Conservation (phyloP, 2,329 filamentous ascomycete species). For the Magnaporthales sp. region DNA sequence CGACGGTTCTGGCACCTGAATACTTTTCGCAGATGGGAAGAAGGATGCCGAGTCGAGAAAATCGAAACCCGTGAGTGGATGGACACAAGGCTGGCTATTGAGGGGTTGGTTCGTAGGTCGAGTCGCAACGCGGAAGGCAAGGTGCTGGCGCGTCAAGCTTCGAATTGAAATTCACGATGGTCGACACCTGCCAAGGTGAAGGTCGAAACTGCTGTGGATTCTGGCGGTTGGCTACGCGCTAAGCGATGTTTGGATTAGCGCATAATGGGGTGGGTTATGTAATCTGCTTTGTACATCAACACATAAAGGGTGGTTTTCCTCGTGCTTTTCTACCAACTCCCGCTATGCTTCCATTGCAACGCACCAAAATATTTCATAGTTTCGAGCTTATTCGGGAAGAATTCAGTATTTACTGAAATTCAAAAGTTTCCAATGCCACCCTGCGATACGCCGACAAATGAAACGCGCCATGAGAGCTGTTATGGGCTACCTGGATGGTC, state of each 20-base stretch:
- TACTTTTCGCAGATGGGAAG: neutral
- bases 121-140: neutral
- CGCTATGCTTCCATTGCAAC: neutral
- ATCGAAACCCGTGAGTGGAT: neutral
- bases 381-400: no score
- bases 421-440: no score
- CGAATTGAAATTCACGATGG: constrained; percentile 1
- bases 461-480: neutral
- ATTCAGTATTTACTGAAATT: no score
- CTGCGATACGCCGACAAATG: neutral
- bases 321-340: no score
- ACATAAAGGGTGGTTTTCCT: neutral
- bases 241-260: neutral
- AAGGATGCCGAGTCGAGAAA: neutral
- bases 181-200: neutral
- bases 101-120: neutral
- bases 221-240: neutral
- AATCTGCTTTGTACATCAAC: neutral
- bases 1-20: constrained; percentile 13
- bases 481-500: neutral
- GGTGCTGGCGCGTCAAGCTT: neutral
- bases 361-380: no score
- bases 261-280: neutral
- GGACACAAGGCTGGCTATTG: neutral
- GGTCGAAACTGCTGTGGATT: neutral